Evolutionary conservation across 176 grass and related monocot species (phyloP), one percentile per base, ranked within the genome.

Genomic region (Triticum dicoccoides): DNA sequence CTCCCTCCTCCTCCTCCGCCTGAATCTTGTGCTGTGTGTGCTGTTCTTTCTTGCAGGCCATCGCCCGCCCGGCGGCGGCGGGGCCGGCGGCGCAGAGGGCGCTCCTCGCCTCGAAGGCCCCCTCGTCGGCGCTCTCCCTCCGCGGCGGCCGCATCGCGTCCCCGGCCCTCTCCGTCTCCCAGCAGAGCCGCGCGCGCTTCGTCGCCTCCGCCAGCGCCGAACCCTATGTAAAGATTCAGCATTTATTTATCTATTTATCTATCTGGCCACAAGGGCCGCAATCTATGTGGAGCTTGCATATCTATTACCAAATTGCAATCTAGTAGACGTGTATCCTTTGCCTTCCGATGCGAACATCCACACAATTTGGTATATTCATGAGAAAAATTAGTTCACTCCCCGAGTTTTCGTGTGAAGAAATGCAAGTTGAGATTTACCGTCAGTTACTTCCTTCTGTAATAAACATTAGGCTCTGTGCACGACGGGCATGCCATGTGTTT

Each of bases 181-280:
- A 45, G 14, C 82, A 65, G 14, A 52, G 54, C 85, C 77, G 88
- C 21, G 47, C 82, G 67, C 89, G 92, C 58, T 92, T 87, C 89
- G 77, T 84, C 52, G 66, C 85, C 62, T 94, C 85, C 84, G 89
- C 92, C 75, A 86, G 78, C 23, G 89, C 89, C 21, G 92, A 94
- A n/a, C 54, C 90, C 84, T 76, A 51, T 76, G 73, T 76, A 76
- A 94, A 83, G 89, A 87, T 90, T 35, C 11, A 44, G 3, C 54
- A 58, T 58, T 58, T 58, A n/a, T 52, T 52, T 86, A 61, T 59
- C 6, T 64, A 11, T 20, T 6, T 20, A 20, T 18, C 5, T 56
- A 18, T 2, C 51, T 7, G 4, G 15, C 2, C 37, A 34, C 66
- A 9, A 13, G 56, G 51, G 33, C 11, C 24, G 18, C 9, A 23